Conservation (phyloP, 768 basidiomycete species). For the Auricularia auricula-judae region DNA sequence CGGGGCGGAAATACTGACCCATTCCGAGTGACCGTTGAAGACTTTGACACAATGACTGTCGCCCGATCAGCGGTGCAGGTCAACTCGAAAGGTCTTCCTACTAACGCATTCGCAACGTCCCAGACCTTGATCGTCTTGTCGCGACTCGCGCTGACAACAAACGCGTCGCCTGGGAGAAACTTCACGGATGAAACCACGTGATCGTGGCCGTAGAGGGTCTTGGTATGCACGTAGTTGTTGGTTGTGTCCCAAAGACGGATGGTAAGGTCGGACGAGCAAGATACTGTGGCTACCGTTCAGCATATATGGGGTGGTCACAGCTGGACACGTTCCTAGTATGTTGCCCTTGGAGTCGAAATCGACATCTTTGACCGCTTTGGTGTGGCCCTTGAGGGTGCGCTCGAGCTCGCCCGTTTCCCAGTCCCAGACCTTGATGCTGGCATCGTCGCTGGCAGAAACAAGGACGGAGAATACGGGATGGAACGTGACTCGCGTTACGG, state of each 20-base stretch:
- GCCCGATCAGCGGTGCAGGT: neutral
- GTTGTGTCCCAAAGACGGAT: conserved; percentile 88
- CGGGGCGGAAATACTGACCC: conserved; percentile 58
- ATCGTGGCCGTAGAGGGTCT: conserved; percentile 83
- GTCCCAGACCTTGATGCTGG: conserved; percentile 90
- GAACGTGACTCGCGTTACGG: conserved; percentile 71
- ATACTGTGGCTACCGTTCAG: conserved; percentile 26
- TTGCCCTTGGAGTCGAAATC: conserved; percentile 84
- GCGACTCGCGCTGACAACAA: conserved; percentile 76
- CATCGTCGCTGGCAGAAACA: conserved; percentile 80
- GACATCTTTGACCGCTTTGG: conserved; percentile 76
- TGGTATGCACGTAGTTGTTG: conserved; percentile 83
- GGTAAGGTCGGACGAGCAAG: conserved; percentile 79
- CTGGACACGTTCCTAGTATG: conserved; percentile 46
- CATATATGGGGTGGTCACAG: neutral
- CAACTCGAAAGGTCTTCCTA: conserved; percentile 5
- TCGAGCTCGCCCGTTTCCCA: conserved; percentile 95
- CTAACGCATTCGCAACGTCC: conserved; percentile 78
- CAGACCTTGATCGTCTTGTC: conserved; percentile 81
- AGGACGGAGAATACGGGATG: conserved; percentile 77
- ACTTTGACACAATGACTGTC: conserved; percentile 63
- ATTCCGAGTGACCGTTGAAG: conserved; percentile 68
- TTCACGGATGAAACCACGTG: conserved; percentile 81
- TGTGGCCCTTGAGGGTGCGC: conserved; percentile 84
- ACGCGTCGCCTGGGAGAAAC: conserved; percentile 77